Base-by-base conservation (phyloP, 352 stramenopile genomes). In the Globisporangium polare region DNA sequence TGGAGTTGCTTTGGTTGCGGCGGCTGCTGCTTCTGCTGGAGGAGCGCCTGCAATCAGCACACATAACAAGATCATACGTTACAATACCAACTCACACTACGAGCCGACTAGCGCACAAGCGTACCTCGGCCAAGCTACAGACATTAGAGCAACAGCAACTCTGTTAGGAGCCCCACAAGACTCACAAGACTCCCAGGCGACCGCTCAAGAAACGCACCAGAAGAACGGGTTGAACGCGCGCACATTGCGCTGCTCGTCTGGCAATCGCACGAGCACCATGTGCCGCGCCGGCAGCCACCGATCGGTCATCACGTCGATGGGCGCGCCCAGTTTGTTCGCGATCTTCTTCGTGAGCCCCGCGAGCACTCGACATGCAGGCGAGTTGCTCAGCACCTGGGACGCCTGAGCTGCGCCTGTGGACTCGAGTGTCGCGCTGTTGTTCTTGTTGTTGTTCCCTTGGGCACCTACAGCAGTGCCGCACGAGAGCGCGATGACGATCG, bases 321-420 rank as follows among this genome's bases (percentile, higher is more conserved):
- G 86, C 0, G 80, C 68, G 13, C 86, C 86, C 2, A 94, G 68
- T 47, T 94, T 93, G 66, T 89, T 92, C 31, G 78, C 86, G 35
- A 92, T 77, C 66, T 93, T 92, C 66, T 94, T 94, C 13, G 86
- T 93, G 24, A 94, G 67, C 2, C 86, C 86, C 2, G 82, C 81
- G 10, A 94, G 67, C 10, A 93, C 80, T 3, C 83, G 83, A 49
- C 83, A 91, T 3, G 83, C 72, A 5, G 82, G 83, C 8, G 82
- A 92, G 47, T 90, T 91, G 24, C 77, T 80, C 18, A 93, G 57
- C 7, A 93, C 68, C 31, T 92, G 73, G 0, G 71, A 56, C 1
- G 71, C 72, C 0, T 74, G 31, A 17, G 69, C 73, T 4, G 65
- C 64, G 1, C 82, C 83, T 0, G 68, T 84, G 63, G 81, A 93